These are phyloP conservation scores for Globisporangium parvum DNA, from an alignment of 352 stramenopile species.

Conservation along the genomic window DNA sequence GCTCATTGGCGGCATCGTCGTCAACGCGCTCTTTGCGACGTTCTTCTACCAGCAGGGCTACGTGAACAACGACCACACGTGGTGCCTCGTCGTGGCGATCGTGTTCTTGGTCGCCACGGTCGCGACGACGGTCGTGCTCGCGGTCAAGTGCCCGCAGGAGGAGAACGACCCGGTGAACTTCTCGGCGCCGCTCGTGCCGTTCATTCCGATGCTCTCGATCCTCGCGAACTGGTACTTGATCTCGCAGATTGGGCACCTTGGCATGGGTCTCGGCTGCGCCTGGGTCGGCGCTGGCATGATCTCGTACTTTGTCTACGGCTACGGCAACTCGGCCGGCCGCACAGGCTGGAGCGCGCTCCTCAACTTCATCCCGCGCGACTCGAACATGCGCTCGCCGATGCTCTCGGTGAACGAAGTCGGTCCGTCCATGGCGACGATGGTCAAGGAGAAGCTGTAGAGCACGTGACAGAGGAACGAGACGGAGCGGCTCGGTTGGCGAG, in stretches of 20 bases:
- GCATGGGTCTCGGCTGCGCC: slow-evolving; percentile 39
- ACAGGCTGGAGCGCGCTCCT: slow-evolving; percentile 54
- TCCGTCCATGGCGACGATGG: slow-evolving; percentile 20
- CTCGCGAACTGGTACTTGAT: slow-evolving; percentile 69
- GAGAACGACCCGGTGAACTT: slow-evolving; percentile 38
- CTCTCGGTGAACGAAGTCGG: slow-evolving; percentile 44
- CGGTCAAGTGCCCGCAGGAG: slow-evolving; percentile 59
- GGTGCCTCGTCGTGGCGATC: slow-evolving; percentile 33
- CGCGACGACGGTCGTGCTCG: slow-evolving; percentile 22
- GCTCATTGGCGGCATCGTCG: slow-evolving; percentile 39
- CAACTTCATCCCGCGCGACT: slow-evolving; percentile 38
- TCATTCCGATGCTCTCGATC: slow-evolving; percentile 49
- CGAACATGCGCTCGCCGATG: slow-evolving; percentile 41
- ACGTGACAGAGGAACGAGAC: background rate
- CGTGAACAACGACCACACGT: slow-evolving; percentile 31
- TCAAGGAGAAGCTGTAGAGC: slow-evolving; percentile 28
- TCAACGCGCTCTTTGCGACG: slow-evolving; percentile 25
- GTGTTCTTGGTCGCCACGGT: slow-evolving; percentile 41
- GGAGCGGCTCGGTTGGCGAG: no score
- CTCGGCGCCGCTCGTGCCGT: slow-evolving; percentile 58
- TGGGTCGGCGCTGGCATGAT: slow-evolving; percentile 57
- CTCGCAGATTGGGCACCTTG: slow-evolving; percentile 44
- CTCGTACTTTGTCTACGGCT: slow-evolving; percentile 79
- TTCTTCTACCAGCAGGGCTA: slow-evolving; percentile 77
- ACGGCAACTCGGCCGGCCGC: slow-evolving; percentile 53